A percentile compares a stretch with the other conserved stretches of the same genome.
phyloP scores from a whole-genome alignment of 1,284 basidiomycete species.

The Malassezia dermatis region DNA sequence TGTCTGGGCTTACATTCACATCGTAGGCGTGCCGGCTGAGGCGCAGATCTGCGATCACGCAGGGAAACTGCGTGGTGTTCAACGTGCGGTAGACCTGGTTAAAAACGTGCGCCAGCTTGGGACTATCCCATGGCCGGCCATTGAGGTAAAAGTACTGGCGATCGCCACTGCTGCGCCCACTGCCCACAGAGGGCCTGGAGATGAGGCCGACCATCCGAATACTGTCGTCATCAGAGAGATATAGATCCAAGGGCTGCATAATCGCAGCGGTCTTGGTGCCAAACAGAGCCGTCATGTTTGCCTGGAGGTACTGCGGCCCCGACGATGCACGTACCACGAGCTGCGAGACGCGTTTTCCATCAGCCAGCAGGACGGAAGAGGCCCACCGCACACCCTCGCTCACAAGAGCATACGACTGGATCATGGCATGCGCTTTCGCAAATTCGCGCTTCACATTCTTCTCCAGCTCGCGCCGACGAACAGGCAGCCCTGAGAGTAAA shows the following conservation, averaged over 20 bases:
- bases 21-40: constrained; percentile 75
- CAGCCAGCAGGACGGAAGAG: constrained; percentile 52
- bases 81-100: constrained; percentile 43
- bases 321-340: constrained; percentile 54
- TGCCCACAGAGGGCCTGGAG: constrained; percentile 63
- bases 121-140: constrained; percentile 69
- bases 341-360: constrained; percentile 41
- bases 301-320: constrained; percentile 49
- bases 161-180: constrained; percentile 59
- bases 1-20: constrained; percentile 93
- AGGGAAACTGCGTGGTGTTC: constrained; percentile 52
- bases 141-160: constrained; percentile 92
- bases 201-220: constrained; percentile 56
- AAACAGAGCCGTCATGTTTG: constrained; percentile 70
- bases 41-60: constrained; percentile 71
- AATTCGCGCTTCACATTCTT: constrained; percentile 83
- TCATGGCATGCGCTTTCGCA: constrained; percentile 66
- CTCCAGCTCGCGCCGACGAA: constrained; percentile 82
- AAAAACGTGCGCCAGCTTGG: constrained; percentile 27
- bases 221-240: constrained; percentile 12
- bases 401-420: constrained; percentile 83
- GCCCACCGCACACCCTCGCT: constrained; percentile 59
- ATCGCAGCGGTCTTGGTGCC: constrained; percentile 68
- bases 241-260: constrained; percentile 62
- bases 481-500: constrained; percentile 73